A percentile compares a stretch with the other conserved stretches of the same genome.
These are phyloP conservation scores for Aureobasidium zeae DNA, from an alignment of 2,329 filamentous ascomycete genomes.

Conservation along the genomic window DNA sequence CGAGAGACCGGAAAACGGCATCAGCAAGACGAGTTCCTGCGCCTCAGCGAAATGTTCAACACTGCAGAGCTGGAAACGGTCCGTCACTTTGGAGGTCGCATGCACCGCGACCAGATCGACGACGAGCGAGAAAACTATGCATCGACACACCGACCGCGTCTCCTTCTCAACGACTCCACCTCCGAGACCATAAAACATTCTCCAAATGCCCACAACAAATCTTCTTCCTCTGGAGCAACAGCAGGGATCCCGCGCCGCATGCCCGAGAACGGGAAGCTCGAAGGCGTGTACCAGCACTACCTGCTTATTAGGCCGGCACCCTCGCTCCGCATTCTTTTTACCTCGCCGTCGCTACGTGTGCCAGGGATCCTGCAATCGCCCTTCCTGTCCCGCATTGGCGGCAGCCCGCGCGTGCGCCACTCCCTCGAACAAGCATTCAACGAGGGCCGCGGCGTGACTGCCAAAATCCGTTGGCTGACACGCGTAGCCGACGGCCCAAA, in stretches of 20 bases:
- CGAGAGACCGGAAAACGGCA: constrained; percentile 16
- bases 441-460: constrained; percentile 34
- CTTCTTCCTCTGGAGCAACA: constrained; percentile 21
- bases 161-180: constrained; percentile 42
- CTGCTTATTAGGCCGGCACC: constrained; percentile 57
- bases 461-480: constrained; percentile 36
- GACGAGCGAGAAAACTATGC: constrained; percentile 35
- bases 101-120: constrained; percentile 47
- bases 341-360: constrained; percentile 56
- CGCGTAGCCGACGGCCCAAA: constrained; percentile 30
- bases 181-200: constrained; percentile 24
- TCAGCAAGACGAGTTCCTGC: constrained; percentile 54
- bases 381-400: constrained; percentile 37
- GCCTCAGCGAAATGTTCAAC: constrained; percentile 62
- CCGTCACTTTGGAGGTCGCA: constrained; percentile 52
- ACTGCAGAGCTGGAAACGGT: constrained; percentile 56
- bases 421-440: constrained; percentile 33
- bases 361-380: constrained; percentile 52
- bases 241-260: constrained; percentile 6
- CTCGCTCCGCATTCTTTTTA: constrained; percentile 58
- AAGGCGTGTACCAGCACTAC: constrained; percentile 52
- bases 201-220: constrained; percentile 17
- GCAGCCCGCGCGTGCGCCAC: constrained; percentile 29
- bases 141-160: constrained; percentile 34
- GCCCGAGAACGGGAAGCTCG: constrained; percentile 33